phyloP scores from a whole-genome alignment of 1,139 yeast genomes.

The Tardiomyces blankii region DNA sequence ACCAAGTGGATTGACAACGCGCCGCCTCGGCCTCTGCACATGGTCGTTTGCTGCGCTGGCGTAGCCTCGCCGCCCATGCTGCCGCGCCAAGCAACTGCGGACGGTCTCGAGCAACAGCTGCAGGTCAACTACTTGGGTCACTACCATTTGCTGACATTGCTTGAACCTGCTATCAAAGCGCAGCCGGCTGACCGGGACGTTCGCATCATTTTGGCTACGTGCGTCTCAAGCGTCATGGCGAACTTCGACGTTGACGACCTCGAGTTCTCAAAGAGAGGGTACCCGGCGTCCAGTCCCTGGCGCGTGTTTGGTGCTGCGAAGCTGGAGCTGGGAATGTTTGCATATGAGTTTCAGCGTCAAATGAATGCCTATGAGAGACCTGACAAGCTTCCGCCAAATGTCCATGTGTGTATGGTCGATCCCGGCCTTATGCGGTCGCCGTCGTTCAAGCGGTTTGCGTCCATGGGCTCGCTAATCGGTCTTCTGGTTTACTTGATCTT shows the following conservation, averaged over 20 bases:
- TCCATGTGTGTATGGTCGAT: conserved; percentile 66
- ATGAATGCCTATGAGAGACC: conserved; percentile 46
- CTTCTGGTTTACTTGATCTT: conserved; percentile 51
- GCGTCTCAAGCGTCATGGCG: conserved; percentile 69
- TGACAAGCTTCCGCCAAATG: conserved; percentile 56
- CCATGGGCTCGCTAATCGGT: conserved; percentile 70
- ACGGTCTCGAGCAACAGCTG: conserved; percentile 78
- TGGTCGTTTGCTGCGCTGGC: conserved; percentile 79
- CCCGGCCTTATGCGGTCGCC: conserved; percentile 91
- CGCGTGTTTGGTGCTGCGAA: conserved; percentile 74
- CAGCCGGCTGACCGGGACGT: conserved; percentile 96
- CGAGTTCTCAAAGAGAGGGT: conserved; percentile 46
- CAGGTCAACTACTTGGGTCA: conserved; percentile 77
- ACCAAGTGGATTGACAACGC: conserved; percentile 87
- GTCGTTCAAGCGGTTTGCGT: conserved; percentile 64
- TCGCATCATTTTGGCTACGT: conserved; percentile 61
- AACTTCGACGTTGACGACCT: conserved; percentile 55
- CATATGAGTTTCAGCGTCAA: conserved; percentile 61
- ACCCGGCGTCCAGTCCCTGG: conserved; percentile 58
- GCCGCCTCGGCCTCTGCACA: conserved; percentile 86
- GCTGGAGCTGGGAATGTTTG: conserved; percentile 60
- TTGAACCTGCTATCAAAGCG: conserved; percentile 69
- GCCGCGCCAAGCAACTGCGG: conserved; percentile 52
- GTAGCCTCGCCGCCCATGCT: conserved; percentile 61
- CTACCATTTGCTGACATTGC: conserved; percentile 63